Percentiles rank a stretch among this genome's conserved stretches.
Evolutionary conservation across 768 basidiomycete genomes (phyloP).

Genomic region (Kondoa malvinella): DNA sequence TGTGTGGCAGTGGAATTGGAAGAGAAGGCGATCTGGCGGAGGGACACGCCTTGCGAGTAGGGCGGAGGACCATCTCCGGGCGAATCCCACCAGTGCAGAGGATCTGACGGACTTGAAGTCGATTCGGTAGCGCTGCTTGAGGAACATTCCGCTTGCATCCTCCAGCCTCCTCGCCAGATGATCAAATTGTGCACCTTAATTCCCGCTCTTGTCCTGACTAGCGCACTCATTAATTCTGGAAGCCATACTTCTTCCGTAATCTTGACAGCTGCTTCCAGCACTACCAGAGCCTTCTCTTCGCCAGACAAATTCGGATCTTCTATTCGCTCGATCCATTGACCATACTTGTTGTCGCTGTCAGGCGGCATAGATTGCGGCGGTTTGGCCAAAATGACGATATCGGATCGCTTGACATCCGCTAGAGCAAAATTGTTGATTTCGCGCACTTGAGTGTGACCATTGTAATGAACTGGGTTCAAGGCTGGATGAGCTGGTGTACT

Average conservation of each 20-base stretch:
- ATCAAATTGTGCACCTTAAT: constrained; percentile 17
- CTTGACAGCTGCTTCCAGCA: constrained; percentile 15
- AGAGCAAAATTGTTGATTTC: constrained; percentile 26
- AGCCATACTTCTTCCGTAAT: constrained; percentile 23
- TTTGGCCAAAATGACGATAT: constrained; percentile 24
- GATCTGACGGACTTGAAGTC: background rate
- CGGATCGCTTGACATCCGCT: constrained; percentile 19
- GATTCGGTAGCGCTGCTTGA: background rate
- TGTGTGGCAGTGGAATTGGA: background rate
- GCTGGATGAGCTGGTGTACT: constrained; percentile 8
- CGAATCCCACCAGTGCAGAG: constrained; percentile 1
- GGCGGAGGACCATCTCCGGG: constrained; percentile 21
- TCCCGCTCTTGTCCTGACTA: constrained; percentile 11
- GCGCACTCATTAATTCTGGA: constrained; percentile 22
- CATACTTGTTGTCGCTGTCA: background rate
- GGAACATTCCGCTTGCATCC: constrained; percentile 18
- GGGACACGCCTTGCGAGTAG: background rate
- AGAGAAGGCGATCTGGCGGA: constrained; percentile 15
- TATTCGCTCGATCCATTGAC: constrained; percentile 2
- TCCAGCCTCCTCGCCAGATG: constrained; percentile 23
- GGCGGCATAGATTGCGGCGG: constrained; percentile 21
- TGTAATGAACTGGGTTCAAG: constrained; percentile 16
- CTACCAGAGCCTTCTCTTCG: constrained; percentile 5
- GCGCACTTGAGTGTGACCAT: constrained; percentile 19
- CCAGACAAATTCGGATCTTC: constrained; percentile 4